Conservation (phyloP, 1,139 yeast genomes). For the Arxiozyma bovina region DNA sequence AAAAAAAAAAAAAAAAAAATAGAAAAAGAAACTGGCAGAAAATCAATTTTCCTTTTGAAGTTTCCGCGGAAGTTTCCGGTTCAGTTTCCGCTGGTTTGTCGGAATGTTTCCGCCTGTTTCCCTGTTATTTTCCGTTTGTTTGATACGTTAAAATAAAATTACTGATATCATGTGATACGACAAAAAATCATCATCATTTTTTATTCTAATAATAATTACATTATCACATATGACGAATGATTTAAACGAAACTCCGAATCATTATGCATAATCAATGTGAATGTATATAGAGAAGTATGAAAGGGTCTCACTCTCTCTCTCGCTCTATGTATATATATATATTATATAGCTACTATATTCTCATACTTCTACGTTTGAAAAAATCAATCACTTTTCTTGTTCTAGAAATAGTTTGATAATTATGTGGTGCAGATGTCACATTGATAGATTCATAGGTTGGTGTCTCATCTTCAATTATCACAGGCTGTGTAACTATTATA, state of each 20-base stretch:
- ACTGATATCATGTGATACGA: background rate
- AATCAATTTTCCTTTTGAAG: too few relatives aligned
- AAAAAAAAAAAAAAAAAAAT: too few relatives aligned
- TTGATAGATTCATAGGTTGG: slow-evolving; percentile 5
- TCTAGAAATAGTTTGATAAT: background rate
- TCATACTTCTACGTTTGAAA: slow-evolving; percentile 64
- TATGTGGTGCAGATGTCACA: slow-evolving; percentile 5
- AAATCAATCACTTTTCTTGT: slow-evolving; percentile 75
- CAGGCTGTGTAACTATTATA: background rate
- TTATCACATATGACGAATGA: background rate
- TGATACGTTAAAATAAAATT: too few relatives aligned
- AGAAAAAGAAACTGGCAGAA: background rate
- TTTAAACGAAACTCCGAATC: background rate
- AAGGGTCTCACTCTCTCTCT: too few relatives aligned
- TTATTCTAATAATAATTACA: too few relatives aligned
- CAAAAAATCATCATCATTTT: too few relatives aligned
- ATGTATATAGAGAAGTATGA: background rate
- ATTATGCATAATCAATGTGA: too few relatives aligned
- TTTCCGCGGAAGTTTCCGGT: too few relatives aligned
- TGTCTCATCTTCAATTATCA: slow-evolving; percentile 1
- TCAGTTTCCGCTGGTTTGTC: too few relatives aligned
- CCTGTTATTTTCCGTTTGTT: background rate
- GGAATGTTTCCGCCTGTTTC: background rate
- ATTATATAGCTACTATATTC: slow-evolving; percentile 14
- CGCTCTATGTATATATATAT: too few relatives aligned